A percentile compares a stretch with the other conserved stretches of the same genome.
Conservation (phyloP, 192 early-diverging fungal genomes). For the Mortierella antarctica region DNA sequence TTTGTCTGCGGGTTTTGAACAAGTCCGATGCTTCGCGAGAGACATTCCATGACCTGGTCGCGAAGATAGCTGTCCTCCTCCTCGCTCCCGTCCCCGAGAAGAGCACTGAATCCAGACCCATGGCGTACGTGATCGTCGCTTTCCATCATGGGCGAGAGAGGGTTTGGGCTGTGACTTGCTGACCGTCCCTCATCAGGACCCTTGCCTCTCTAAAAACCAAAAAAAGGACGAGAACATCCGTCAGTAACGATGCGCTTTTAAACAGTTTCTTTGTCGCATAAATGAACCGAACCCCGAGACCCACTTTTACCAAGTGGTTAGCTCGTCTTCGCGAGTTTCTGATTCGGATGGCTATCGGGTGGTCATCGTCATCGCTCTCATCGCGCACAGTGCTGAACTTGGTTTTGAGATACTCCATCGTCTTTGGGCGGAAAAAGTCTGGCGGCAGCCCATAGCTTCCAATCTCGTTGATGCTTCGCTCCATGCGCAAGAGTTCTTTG, state of each 20-base stretch:
- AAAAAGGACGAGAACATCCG: not conserved
- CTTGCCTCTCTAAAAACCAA: slow-evolving; percentile 10
- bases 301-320: slow-evolving; percentile 20
- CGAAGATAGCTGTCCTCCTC: slow-evolving; percentile 69
- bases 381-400: slow-evolving; percentile 55
- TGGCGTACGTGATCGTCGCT: slow-evolving; percentile 45
- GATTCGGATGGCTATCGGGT: slow-evolving; percentile 48
- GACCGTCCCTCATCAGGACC: slow-evolving; percentile 10
- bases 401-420: slow-evolving; percentile 65
- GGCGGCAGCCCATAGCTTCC: slow-evolving; percentile 66
- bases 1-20: slow-evolving; percentile 22
- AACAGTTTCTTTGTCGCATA: not conserved
- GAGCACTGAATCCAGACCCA: slow-evolving; percentile 48
- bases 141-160: slow-evolving; percentile 22
- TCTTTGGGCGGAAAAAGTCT: slow-evolving; percentile 62
- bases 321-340: slow-evolving; percentile 30
- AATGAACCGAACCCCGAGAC: not conserved
- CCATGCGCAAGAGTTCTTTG: slow-evolving; percentile 86
- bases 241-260: not conserved
- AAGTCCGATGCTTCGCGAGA: slow-evolving; percentile 70
- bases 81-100: slow-evolving; percentile 55
- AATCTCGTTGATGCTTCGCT: slow-evolving; percentile 85
- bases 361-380: slow-evolving; percentile 52
- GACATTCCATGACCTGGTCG: slow-evolving; percentile 70
- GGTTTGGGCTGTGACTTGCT: slow-evolving; percentile 10